Evolutionary conservation across 805 yeast genomes (phyloP), one percentile per base, ranked within the genome.

Genomic region (Yarrowia divulgata): DNA sequence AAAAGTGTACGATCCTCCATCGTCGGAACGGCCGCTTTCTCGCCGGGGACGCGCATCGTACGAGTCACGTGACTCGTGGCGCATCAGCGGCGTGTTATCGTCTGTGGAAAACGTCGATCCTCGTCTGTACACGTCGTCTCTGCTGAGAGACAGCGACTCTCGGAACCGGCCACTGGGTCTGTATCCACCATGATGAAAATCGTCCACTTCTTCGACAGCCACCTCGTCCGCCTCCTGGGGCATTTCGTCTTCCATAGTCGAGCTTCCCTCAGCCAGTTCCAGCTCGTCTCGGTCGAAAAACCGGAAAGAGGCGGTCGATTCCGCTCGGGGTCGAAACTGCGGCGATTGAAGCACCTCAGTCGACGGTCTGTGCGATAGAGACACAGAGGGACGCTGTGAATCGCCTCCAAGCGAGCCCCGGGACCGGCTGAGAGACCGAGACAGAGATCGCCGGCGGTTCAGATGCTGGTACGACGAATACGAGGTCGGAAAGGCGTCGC

Each of bases 211-310:
- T 34, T 73, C 75, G 14, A 74, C 74, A 13, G 57, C 71, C 19
- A 72, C 76, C 42, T 72, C 75, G 49, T 75, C 77, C 9, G 23
- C 5, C n/a, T 57, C 63, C 37, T 45, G 42, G 67, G 77, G 81
- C 43, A 77, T 72, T 42, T 79, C 82, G 19, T 77, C 77, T 6
- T 75, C 74, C 71, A 90, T 93, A 90, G 97, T 90, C 0, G 94
- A 84, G 7, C 78, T 81, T 58, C 97, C 97, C 68, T 90, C 95
- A 0, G 98, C 98, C 64, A 84, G 82, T 74, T 90, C 93, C 57
- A 94, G 88, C 73, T 92, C 95, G 69, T 90, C 91, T 4, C 89
- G 82, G 12, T 94, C 87, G 78, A 94, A 94, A 77, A 93, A 94
- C 71, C 87, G 85, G 80, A 95, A 94, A 69, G 88, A 82, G 9